Conservation (phyloP, 2,329 filamentous ascomycete species). For the Sarocladium oryzae region DNA sequence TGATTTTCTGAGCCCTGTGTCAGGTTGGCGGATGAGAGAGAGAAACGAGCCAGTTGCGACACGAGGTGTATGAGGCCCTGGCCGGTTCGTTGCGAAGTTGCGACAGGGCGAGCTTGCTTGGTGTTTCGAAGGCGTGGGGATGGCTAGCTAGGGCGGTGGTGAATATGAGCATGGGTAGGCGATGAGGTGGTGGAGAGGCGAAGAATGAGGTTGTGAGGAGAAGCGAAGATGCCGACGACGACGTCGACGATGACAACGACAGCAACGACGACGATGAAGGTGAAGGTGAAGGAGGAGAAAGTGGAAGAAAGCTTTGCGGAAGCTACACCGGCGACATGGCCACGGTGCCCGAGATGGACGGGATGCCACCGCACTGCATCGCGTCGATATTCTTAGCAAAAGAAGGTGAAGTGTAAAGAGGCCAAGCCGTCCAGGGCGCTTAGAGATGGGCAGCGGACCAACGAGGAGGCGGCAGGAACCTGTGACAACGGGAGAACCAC, state of each 20-base stretch:
- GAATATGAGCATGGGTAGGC: constrained; percentile 2
- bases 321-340: neutral
- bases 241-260: too few species aligned
- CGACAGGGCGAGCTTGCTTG: constrained; percentile 6
- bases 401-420: constrained; percentile 1
- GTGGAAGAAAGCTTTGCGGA: neutral
- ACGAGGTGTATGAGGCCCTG: constrained; percentile 9
- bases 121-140: constrained; percentile 7
- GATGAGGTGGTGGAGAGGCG: neutral
- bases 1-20: neutral
- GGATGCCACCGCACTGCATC: neutral
- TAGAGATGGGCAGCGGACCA: constrained; percentile 5
- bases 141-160: neutral
- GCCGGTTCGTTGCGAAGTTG: constrained; percentile 6
- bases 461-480: constrained; percentile 6
- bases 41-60: constrained; percentile 11
- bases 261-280: neutral
- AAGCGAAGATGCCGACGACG: neutral
- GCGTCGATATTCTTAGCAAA: constrained; percentile 7
- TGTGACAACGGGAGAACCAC: constrained; percentile 6
- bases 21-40: constrained; percentile 7
- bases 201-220: neutral
- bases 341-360: neutral
- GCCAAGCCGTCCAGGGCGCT: constrained; percentile 7
- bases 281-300: neutral